Evolutionary conservation across 139 green algal genomes (phyloP).

Genomic region (Pedinophyceae sp.): DNA sequence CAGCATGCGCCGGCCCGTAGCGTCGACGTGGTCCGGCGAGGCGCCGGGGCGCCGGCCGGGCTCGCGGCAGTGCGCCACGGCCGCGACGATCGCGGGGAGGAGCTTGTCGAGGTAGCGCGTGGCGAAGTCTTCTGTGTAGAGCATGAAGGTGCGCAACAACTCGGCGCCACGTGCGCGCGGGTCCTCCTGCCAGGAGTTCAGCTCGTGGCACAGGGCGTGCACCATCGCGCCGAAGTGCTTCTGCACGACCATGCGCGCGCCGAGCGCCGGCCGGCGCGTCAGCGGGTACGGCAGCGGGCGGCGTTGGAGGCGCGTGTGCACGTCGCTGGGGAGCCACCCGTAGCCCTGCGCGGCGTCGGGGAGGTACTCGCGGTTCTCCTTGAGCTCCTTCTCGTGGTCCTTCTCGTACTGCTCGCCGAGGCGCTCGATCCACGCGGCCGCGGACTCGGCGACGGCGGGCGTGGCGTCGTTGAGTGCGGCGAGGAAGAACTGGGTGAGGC

Average conservation of each 20-base stretch:
- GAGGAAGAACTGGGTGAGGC: constrained; percentile 1
- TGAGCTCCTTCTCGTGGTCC: background rate
- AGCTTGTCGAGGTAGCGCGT: constrained; percentile 1
- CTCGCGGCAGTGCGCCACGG: no score
- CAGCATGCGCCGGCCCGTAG: background rate
- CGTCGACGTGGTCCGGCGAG: no score
- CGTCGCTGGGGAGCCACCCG: background rate
- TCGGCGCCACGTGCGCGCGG: background rate
- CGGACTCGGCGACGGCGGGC: background rate
- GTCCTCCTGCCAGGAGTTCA: constrained; percentile 3
- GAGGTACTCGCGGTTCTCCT: background rate
- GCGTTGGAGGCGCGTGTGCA: background rate
- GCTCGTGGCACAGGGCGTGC: background rate
- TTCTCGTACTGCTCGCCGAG: background rate
- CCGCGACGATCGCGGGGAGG: background rate
- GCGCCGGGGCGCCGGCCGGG: no score
- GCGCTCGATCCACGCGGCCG: background rate
- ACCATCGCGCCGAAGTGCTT: background rate
- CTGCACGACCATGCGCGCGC: background rate
- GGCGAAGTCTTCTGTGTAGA: constrained; percentile 4
- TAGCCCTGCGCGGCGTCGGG: background rate
- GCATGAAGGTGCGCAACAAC: background rate
- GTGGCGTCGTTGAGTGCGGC: constrained; percentile 1
- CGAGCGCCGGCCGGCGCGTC: background rate
- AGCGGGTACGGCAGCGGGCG: background rate